A percentile compares a stretch with the other conserved stretches of the same genome.
These are phyloP conservation scores for Uncinocarpus reesii DNA, from an alignment of 2,329 filamentous ascomycete species.

Conservation along the genomic window DNA sequence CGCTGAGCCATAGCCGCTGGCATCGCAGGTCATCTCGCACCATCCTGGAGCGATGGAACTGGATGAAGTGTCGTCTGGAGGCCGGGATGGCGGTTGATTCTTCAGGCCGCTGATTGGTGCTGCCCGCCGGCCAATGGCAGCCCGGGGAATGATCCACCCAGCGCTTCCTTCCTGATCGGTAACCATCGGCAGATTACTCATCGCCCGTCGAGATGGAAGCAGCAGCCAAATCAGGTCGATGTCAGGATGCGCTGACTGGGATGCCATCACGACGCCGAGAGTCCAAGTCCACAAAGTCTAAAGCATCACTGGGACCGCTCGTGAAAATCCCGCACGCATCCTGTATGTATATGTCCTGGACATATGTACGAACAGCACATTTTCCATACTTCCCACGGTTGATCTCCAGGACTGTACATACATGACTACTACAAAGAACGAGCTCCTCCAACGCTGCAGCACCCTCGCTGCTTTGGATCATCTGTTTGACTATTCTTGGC, in stretches of 20 bases:
- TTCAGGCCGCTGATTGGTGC: not conserved
- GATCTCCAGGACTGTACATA: not conserved
- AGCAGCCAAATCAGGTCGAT: no score
- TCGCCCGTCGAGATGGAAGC: not conserved
- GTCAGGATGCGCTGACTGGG: no score
- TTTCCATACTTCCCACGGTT: not conserved
- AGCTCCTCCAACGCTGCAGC: not conserved
- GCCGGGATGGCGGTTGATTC: not conserved
- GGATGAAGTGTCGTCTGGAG: not conserved
- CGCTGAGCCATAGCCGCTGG: not conserved
- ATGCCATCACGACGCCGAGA: no score
- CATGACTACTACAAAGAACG: not conserved
- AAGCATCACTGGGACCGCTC: not conserved
- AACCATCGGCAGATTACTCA: not conserved
- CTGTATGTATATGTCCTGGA: not conserved
- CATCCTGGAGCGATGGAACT: not conserved
- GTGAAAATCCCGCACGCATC: slow-evolving; percentile 6
- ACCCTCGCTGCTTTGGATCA: not conserved
- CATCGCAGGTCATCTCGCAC: not conserved
- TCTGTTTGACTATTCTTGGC: not conserved
- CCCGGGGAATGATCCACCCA: not conserved
- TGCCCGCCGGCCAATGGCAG: not conserved
- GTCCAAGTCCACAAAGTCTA: not conserved
- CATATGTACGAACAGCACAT: not conserved
- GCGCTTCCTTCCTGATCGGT: not conserved